Percentiles rank a stretch among this genome's conserved stretches.
phyloP scores from a whole-genome alignment of 2,329 filamentous ascomycete genomes.

The Delphinella strobiligena region DNA sequence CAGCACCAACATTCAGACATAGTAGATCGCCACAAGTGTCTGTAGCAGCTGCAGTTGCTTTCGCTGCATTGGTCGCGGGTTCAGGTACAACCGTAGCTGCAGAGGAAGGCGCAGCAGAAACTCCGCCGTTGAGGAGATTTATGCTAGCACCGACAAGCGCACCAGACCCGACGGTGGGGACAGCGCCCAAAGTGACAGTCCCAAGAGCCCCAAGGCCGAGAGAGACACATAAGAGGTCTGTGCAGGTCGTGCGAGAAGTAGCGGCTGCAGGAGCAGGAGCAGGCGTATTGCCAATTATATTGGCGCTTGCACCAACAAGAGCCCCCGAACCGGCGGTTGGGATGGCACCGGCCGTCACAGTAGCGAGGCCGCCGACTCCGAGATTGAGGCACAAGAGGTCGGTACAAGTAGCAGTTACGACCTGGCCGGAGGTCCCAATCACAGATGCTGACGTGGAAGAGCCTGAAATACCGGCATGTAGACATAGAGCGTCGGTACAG shows the following conservation, averaged over 20 bases:
- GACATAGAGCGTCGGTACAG: neutral
- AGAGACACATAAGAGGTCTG: neutral
- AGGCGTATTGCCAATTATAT: neutral
- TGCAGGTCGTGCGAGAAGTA: neutral
- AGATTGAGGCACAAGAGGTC: neutral
- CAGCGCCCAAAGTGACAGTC: neutral
- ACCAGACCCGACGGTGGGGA: neutral
- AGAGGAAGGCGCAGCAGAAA: slow-evolving; percentile 1
- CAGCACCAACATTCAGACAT: neutral
- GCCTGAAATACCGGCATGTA: neutral
- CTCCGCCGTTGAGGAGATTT: neutral
- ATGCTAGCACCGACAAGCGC: neutral
- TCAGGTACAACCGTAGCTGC: too few relatives aligned
- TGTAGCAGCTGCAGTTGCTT: neutral
- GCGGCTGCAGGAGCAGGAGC: neutral
- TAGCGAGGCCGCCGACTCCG: neutral
- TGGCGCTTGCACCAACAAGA: neutral
- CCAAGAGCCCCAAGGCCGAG: neutral
- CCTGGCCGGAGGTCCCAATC: neutral
- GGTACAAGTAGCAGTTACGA: neutral
- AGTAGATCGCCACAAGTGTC: neutral
- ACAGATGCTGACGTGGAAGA: too few relatives aligned
- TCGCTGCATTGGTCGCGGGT: neutral
- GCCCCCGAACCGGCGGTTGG: neutral
- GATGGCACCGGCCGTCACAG: neutral